These are phyloP conservation scores for Starmerella davenportii DNA, from an alignment of 805 yeast genomes.

Conservation along the genomic window DNA sequence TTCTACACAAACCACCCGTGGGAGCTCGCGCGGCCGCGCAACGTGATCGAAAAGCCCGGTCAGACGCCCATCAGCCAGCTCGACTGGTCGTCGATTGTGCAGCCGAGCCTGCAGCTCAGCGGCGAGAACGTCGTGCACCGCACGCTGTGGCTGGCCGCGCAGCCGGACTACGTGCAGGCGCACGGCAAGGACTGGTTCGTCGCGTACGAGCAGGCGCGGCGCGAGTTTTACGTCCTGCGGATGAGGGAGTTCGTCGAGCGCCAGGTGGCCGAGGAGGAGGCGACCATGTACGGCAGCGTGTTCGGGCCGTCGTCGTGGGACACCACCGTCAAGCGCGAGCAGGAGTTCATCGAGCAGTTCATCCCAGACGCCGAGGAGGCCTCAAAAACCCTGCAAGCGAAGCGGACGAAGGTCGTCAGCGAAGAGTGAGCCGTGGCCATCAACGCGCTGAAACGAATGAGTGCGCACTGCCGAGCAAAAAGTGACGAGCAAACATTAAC, in stretches of 20 bases:
- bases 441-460: too few species aligned
- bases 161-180: slow-evolving; percentile 16
- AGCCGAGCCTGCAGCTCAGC: slow-evolving; percentile 54
- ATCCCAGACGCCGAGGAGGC: slow-evolving; percentile 46
- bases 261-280: slow-evolving; percentile 63
- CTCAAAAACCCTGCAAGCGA: slow-evolving; percentile 28
- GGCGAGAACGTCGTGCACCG: slow-evolving; percentile 81
- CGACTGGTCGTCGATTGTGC: slow-evolving; percentile 70
- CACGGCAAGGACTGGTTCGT: slow-evolving; percentile 24
- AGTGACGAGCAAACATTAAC: too few species aligned
- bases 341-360: slow-evolving; percentile 55
- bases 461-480: too few species aligned
- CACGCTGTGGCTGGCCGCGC: slow-evolving; percentile 36
- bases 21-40: slow-evolving; percentile 86
- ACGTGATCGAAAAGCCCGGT: slow-evolving; percentile 45
- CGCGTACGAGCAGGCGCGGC: slow-evolving; percentile 74
- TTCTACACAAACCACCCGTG: slow-evolving; percentile 93
- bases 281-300: slow-evolving; percentile 67
- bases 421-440: too few species aligned
- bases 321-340: slow-evolving; percentile 54
- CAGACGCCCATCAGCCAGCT: slow-evolving; percentile 1
- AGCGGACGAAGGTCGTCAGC: slow-evolving; percentile 16
- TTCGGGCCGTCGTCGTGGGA: slow-evolving; percentile 45
- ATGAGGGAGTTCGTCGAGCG: slow-evolving; percentile 65
- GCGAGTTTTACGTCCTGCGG: slow-evolving; percentile 72